Percentiles rank a stretch among this genome's conserved stretches.
Evolutionary conservation across 192 early-diverging fungal genomes (phyloP).

Genomic region (Allomyces arbusculus): DNA sequence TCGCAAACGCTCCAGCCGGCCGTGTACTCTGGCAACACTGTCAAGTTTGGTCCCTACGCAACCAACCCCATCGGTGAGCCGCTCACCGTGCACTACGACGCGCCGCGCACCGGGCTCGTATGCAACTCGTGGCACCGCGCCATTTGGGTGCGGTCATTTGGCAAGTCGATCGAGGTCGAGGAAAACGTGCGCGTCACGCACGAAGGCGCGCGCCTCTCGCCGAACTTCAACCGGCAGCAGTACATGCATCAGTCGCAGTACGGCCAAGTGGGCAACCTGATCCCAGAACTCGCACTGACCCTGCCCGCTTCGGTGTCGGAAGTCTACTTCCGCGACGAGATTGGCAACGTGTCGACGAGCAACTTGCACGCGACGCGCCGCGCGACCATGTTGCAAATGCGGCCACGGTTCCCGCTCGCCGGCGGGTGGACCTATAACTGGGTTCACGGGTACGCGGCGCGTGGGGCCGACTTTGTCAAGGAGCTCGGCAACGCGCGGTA

Average conservation of each 20-base stretch:
- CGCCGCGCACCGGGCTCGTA: constrained; percentile 32
- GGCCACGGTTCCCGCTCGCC: constrained; percentile 78
- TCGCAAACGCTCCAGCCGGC: too few relatives aligned
- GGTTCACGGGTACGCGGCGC: constrained; percentile 77
- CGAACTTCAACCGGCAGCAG: constrained; percentile 53
- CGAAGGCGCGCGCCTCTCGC: constrained; percentile 40
- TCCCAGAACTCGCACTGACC: constrained; percentile 24
- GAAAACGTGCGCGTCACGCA: constrained; percentile 48
- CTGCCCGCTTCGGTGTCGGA: constrained; percentile 51
- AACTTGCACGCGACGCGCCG: constrained; percentile 13
- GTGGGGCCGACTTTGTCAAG: constrained; percentile 38
- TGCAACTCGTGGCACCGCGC: constrained; percentile 38
- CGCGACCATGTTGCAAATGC: constrained; percentile 44
- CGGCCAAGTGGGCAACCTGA: constrained; percentile 25
- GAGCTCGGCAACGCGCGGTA: constrained; percentile 20
- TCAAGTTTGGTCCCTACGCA: constrained; percentile 46
- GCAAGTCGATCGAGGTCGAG: constrained; percentile 64
- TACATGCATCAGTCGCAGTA: constrained; percentile 22
- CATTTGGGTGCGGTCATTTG: constrained; percentile 65
- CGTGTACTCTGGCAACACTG: constrained; percentile 15
- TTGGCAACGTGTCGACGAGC: constrained; percentile 96
- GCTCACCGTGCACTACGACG: constrained; percentile 44
- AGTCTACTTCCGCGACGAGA: constrained; percentile 70
- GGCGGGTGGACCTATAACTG: constrained; percentile 97
- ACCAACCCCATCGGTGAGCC: constrained; percentile 4